Conservation (phyloP, 75 land plant species). For the Sequoia sempervirens region DNA sequence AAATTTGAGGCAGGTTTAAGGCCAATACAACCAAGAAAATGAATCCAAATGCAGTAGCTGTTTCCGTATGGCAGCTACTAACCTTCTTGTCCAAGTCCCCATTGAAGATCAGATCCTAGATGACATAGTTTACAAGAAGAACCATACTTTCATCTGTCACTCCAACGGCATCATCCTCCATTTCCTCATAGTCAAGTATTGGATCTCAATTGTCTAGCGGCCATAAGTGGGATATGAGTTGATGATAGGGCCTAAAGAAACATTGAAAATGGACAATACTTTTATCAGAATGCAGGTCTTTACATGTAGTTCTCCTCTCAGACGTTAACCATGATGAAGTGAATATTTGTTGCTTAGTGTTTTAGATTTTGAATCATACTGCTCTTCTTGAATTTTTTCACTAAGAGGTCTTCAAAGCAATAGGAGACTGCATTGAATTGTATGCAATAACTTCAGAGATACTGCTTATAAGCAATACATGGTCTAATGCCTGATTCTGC, state of each 20-base stretch:
- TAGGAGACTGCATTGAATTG: background rate
- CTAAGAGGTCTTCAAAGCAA: background rate
- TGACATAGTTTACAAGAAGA: too few relatives aligned
- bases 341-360: background rate
- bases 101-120: too few relatives aligned
- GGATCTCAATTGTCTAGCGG: background rate
- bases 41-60: background rate
- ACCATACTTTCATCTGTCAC: background rate
- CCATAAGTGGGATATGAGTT: background rate
- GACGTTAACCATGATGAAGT: background rate
- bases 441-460: too few relatives aligned
- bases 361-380: background rate
- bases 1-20: background rate
- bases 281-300: background rate
- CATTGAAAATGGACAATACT: background rate
- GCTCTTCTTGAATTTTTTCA: too few relatives aligned
- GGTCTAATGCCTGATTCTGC: too few relatives aligned
- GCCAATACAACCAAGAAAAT: background rate
- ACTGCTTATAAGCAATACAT: too few relatives aligned
- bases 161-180: background rate
- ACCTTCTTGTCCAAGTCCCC: too few relatives aligned
- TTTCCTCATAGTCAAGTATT: too few relatives aligned
- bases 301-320: too few relatives aligned
- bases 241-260: background rate
- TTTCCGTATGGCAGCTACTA: too few relatives aligned